Conservation (phyloP, 129 eudicot genomes). For the Flaveria sonorensis region DNA sequence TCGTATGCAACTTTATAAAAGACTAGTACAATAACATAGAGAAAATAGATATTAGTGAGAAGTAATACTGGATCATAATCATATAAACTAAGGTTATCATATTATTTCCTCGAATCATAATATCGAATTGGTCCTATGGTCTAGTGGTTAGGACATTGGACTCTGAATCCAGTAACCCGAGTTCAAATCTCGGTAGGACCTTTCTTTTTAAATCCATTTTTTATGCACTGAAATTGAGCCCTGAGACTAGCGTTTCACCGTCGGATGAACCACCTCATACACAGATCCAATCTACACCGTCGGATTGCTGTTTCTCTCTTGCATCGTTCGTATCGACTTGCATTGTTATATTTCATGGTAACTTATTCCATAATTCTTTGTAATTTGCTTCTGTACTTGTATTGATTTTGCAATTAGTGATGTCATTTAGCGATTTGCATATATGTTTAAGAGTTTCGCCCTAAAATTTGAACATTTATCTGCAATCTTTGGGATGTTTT, state of each 20-base stretch:
- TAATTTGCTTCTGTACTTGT: no score
- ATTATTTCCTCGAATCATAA: no score
- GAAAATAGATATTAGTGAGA: background rate
- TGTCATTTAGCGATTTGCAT: no score
- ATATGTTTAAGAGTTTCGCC: no score
- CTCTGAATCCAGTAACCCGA: constrained; percentile 96
- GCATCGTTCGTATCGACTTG: no score
- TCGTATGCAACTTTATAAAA: no score
- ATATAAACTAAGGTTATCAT: background rate
- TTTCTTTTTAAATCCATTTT: background rate
- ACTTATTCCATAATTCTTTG: no score
- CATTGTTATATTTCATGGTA: no score
- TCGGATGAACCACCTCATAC: background rate
- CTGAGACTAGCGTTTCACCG: background rate
- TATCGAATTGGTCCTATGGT: constrained; percentile 46
- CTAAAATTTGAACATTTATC: no score
- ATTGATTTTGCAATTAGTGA: no score
- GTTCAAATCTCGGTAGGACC: constrained; percentile 79
- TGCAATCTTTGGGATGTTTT: no score
- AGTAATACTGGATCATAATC: background rate
- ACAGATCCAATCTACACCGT: constrained; percentile 1
- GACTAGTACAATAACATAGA: background rate
- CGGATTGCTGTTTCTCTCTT: background rate
- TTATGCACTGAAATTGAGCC: background rate
- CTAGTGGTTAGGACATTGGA: constrained; percentile 74